phyloP scores from a whole-genome alignment of 352 stramenopile genomes.

The Phytophthora pisi region DNA sequence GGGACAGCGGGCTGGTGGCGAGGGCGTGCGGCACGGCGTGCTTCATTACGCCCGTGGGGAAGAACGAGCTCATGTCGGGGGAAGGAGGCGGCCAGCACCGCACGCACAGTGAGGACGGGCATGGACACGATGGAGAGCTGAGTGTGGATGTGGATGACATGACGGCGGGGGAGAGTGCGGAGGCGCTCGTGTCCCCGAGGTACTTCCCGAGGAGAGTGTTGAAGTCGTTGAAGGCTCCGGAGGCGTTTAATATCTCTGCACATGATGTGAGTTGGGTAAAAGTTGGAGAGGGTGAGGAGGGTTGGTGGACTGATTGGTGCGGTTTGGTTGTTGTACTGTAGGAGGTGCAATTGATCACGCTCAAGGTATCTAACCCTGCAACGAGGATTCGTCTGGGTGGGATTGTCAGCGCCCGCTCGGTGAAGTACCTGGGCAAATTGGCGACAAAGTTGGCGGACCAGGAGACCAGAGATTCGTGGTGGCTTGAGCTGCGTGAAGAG shows the following conservation, averaged over 20 bases:
- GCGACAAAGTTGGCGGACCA: constrained; percentile 97
- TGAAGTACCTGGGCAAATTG: constrained; percentile 92
- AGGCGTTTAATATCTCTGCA: constrained; percentile 77
- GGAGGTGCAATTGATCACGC: constrained; percentile 95
- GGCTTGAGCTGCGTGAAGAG: constrained; percentile 97
- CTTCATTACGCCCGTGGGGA: constrained; percentile 75
- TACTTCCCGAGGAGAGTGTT: constrained; percentile 60
- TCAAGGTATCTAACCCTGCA: constrained; percentile 91
- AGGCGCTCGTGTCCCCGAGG: constrained; percentile 52
- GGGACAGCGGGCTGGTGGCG: constrained; percentile 97
- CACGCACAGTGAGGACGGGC: constrained; percentile 46
- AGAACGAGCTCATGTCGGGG: constrained; percentile 34
- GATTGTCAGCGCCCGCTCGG: constrained; percentile 85
- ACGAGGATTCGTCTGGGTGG: constrained; percentile 79
- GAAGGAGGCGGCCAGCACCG: constrained; percentile 28
- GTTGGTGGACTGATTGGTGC: constrained; percentile 6
- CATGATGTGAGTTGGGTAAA: constrained; percentile 60
- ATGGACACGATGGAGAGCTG: constrained; percentile 36
- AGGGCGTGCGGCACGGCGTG: constrained; percentile 95
- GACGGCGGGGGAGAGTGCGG: constrained; percentile 31
- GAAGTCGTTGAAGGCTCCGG: constrained; percentile 54
- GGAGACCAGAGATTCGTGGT: constrained; percentile 98
- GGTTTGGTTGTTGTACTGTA: constrained; percentile 30
- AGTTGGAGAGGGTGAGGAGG: not conserved
- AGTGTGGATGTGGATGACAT: constrained; percentile 42